Evolutionary conservation across 1,139 yeast species (phyloP), one percentile per base, ranked within the genome.

Genomic region (Maudiozyma humilis): DNA sequence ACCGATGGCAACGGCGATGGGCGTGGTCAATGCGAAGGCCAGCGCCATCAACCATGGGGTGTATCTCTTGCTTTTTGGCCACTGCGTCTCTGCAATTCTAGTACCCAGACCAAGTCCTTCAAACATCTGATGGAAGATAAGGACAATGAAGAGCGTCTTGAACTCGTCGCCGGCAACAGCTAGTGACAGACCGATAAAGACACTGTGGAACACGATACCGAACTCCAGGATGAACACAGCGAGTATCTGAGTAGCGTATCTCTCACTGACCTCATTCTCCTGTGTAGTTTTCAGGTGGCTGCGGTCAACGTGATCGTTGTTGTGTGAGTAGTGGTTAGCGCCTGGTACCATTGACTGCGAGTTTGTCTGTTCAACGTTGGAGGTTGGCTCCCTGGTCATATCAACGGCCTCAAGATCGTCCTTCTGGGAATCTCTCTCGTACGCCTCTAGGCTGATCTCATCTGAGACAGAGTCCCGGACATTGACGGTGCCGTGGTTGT

Each of bases 81-180:
- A 84, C 32, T 73, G 69, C 4, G 85, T 78, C 19, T 76, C 71
- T 0, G 95, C 87, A 47, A 87, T 73, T 61, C 96, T 75, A 6
- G 94, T 76, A 40, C 96, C 96, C 55, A 88, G 71, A 52, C 95
- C 96, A 43, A 87, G 72, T 43, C 96, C 96, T 69, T 87, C 96
- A 63, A 87, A 87, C 68, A 82, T 73, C 66, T 87, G 96, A 66
- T 87, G 96, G 75, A 87, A 87, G 2, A 83, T 79, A 40, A 87
- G 64, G n/a, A 87, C 96, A 53, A 82, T 74, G 63, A 84, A 87
- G 40, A 87, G 69, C 2, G 87, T 75, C 43, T 70, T 75, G 60
- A 85, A 86, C 60, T 85, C 94, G 49, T 77, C 80, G 44, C 82
- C 84, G 30, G 83, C 81, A 7, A 85, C 72, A 3, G 89, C 86